Base-by-base conservation (phyloP, 2,329 filamentous ascomycete genomes). In the Sclerotinia sclerotiorum region DNA sequence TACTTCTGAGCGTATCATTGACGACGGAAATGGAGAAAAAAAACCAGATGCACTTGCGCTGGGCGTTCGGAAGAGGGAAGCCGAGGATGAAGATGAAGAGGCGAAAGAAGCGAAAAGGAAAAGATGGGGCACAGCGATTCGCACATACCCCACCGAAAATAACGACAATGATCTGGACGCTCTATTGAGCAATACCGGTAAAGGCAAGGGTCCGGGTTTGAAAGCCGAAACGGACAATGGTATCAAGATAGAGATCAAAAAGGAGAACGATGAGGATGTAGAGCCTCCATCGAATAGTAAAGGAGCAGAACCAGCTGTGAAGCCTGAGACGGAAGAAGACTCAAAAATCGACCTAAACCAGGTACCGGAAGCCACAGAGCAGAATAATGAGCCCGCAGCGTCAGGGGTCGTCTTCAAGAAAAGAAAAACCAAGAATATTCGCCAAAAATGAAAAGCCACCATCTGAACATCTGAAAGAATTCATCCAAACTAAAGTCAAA, bases 381-480 rank as follows among this genome's bases (percentile, higher is more conserved):
- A 48, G 13, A 42, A 60, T 15, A 72, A 71, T 15, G 70, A 71
- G 46, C 71, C 68, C 29, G 75, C 73, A 13, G 72, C 77, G 3
- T 76, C 81, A 15, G 82, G 85, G 3, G 84, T 93, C 2, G 81
- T 93, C 3, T 95, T 94, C 79, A 94, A 94, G 80, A 94, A 93
- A 81, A 83, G 91, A 66, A 94, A 93, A 76, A 82, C 87, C 19
- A 90, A 88, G 81, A 85, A 84, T 63, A 82, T 88, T 48, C 84
- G 87, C 27, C 84, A 88, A 73, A 88, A 85, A 76, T 88, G 67
- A 76, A 48, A 44, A 2, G 44, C n/a, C 19, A 2, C 21, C 21
- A 32, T 13, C 29, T 42, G 13, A 49, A 63, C 21, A 32, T 13
- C 29, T 42, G 13, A 49, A 63, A 27, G 17, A 24, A 39, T 35